These are phyloP conservation scores for Phalaenopsis hybrid DNA, from an alignment of 116 monocot species.

Conservation along the genomic window DNA sequence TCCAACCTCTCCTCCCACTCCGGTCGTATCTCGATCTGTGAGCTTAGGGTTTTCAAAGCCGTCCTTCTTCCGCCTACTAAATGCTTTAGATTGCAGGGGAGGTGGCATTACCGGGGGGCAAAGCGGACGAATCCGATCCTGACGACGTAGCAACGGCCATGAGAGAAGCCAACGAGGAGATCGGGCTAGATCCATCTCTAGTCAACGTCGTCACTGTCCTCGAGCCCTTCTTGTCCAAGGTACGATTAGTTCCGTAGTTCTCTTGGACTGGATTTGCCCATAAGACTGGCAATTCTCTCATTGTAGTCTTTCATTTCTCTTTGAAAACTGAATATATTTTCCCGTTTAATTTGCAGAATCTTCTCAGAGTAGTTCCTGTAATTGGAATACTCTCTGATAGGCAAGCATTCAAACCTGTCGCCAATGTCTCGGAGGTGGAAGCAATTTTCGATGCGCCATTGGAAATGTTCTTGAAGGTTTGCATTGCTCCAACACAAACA, in stretches of 20 bases:
- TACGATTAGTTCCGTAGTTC: slow-evolving; percentile 12
- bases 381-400: slow-evolving; percentile 65
- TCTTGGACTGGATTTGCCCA: too few relatives aligned
- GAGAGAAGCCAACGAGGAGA: slow-evolving; percentile 92
- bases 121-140: slow-evolving; percentile 75
- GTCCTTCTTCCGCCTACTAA: neutral
- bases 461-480: slow-evolving; percentile 97
- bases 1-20: slow-evolving; percentile 76
- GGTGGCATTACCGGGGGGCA: slow-evolving; percentile 92
- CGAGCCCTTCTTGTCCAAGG: slow-evolving; percentile 80
- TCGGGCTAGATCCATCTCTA: slow-evolving; percentile 69
- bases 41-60: neutral
- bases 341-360: slow-evolving; percentile 44
- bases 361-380: slow-evolving; percentile 74
- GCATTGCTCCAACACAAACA: neutral
- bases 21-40: slow-evolving; percentile 25
- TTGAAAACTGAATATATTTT: neutral
- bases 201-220: slow-evolving; percentile 65
- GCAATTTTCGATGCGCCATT: slow-evolving; percentile 83
- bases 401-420: slow-evolving; percentile 42
- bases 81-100: slow-evolving; percentile 38
- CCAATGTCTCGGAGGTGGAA: slow-evolving; percentile 70
- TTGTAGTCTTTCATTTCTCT: neutral
- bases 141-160: slow-evolving; percentile 70
- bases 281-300: too few relatives aligned